These are phyloP conservation scores for Pichia sp. DNA, from an alignment of 1,139 yeast species.

Conservation along the genomic window DNA sequence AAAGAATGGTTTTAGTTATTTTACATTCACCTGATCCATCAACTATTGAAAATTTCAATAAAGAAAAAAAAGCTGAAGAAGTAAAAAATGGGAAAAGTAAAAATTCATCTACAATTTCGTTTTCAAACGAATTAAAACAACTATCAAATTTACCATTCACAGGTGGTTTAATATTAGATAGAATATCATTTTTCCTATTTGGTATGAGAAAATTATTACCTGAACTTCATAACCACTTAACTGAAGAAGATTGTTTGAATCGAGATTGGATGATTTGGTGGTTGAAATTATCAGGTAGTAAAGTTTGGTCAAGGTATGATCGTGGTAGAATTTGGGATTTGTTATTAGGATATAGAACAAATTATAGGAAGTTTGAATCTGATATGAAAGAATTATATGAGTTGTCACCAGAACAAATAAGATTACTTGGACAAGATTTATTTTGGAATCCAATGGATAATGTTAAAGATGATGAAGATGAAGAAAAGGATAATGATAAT, in stretches of 20 bases:
- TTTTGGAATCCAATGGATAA: constrained; percentile 30
- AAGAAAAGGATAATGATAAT: background rate
- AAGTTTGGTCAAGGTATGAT: constrained; percentile 75
- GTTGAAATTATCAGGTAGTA: constrained; percentile 89
- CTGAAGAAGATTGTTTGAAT: constrained; percentile 76
- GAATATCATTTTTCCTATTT: constrained; percentile 67
- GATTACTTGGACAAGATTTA: constrained; percentile 29
- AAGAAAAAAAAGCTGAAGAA: background rate
- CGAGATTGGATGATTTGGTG: constrained; percentile 95
- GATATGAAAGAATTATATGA: constrained; percentile 21
- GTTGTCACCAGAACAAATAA: constrained; percentile 19
- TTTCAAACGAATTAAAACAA: constrained; percentile 11
- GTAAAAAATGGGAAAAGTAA: background rate
- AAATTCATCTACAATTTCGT: background rate
- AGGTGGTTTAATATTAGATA: constrained; percentile 64
- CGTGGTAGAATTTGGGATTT: constrained; percentile 88
- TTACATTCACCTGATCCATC: constrained; percentile 60
- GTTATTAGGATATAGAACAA: constrained; percentile 69
- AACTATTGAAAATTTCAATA: constrained; percentile 1
- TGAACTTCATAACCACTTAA: constrained; percentile 68
- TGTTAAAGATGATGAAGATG: constrained; percentile 12
- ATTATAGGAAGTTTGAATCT: constrained; percentile 28
- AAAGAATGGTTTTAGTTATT: constrained; percentile 66
- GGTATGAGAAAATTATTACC: constrained; percentile 61
- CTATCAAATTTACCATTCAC: constrained; percentile 12